These are phyloP conservation scores for Candida dendrica DNA, from an alignment of 805 yeast species.

Conservation along the genomic window DNA sequence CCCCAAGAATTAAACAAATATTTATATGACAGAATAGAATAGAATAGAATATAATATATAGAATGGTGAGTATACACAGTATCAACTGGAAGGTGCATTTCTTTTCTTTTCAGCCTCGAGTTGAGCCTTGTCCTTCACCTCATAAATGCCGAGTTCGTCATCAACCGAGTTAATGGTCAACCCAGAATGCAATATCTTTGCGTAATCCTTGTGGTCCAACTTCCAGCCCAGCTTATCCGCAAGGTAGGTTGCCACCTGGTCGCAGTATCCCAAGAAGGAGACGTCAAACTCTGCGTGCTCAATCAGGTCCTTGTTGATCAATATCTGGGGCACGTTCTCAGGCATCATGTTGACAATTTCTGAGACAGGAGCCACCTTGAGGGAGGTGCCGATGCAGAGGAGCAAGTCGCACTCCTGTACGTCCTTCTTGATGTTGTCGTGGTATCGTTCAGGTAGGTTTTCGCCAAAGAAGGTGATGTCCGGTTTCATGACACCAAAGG, in stretches of 20 bases:
- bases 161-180: slow-evolving; percentile 23
- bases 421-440: slow-evolving; percentile 52
- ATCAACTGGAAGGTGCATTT: no score
- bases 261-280: slow-evolving; percentile 72
- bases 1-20: no score
- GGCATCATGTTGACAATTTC: slow-evolving; percentile 75
- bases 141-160: slow-evolving; percentile 26
- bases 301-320: slow-evolving; percentile 72
- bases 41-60: no score
- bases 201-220: slow-evolving; percentile 47
- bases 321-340: slow-evolving; percentile 70
- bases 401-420: slow-evolving; percentile 65
- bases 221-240: slow-evolving; percentile 53
- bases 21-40: no score
- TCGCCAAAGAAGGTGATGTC: slow-evolving; percentile 92
- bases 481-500: slow-evolving; percentile 83
- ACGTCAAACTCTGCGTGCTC: slow-evolving; percentile 75
- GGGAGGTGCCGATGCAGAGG: slow-evolving; percentile 82
- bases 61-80: no score
- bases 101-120: neutral
- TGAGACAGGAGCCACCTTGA: slow-evolving; percentile 88
- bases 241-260: slow-evolving; percentile 67
- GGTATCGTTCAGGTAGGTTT: slow-evolving; percentile 64
- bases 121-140: slow-evolving; percentile 18
- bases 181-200: slow-evolving; percentile 25